These are phyloP conservation scores for Vitis rotundifolia DNA, from an alignment of 164 flowering plant species.

Conservation along the genomic window DNA sequence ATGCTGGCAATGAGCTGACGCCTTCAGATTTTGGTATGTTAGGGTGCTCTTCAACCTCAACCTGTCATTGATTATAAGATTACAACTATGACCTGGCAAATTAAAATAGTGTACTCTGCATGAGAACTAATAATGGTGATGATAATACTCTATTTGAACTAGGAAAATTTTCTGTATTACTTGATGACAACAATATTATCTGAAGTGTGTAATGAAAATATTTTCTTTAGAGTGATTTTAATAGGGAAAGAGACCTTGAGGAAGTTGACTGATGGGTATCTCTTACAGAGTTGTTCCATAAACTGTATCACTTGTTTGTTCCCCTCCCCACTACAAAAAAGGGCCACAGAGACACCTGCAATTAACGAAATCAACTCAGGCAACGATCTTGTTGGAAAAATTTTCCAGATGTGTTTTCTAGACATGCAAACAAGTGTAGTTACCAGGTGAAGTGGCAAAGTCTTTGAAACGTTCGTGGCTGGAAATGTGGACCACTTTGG, in stretches of 20 bases:
- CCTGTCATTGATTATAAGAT: constrained; percentile 32
- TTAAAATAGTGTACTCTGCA: background rate
- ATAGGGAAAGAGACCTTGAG: background rate
- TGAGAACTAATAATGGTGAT: background rate
- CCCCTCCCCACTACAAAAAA: too few relatives aligned
- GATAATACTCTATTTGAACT: background rate
- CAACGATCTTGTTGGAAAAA: background rate
- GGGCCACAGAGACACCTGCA: too few relatives aligned
- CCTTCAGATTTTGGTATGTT: too few relatives aligned
- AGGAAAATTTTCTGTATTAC: too few relatives aligned
- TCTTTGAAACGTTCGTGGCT: constrained; percentile 2
- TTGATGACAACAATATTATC: too few relatives aligned
- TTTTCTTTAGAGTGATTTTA: too few relatives aligned
- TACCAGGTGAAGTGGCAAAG: background rate
- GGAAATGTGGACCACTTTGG: background rate
- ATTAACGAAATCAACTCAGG: too few relatives aligned
- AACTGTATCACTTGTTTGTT: background rate
- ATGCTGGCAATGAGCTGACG: constrained; percentile 25
- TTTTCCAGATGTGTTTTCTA: background rate
- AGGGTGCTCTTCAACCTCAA: too few relatives aligned
- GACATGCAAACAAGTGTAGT: background rate
- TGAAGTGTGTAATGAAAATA: too few relatives aligned
- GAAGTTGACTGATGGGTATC: constrained; percentile 4
- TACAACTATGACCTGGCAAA: constrained; percentile 28
- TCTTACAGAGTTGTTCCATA: constrained; percentile 4